Conservation (phyloP, 306 rosid species). For the Cicer bijugum region DNA sequence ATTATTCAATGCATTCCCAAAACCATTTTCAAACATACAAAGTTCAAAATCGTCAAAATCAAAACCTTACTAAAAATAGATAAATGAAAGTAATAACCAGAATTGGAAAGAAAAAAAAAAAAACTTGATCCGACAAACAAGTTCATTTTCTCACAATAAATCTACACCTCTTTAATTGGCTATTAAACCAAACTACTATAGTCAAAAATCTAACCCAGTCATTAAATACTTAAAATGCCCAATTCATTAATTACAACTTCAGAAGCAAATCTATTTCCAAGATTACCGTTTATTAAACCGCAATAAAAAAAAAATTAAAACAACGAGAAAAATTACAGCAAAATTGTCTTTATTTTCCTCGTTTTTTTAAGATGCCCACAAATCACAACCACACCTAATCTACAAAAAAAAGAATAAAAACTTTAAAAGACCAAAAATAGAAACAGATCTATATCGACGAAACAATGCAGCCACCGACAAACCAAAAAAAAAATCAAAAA, state of each 20-base stretch:
- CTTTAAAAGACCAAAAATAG: constrained; percentile 3
- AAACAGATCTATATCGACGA: constrained; percentile 58
- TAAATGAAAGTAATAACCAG: constrained; percentile 37
- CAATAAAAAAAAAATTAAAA: background rate
- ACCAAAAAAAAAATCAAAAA: constrained; percentile 16
- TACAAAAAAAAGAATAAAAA: background rate
- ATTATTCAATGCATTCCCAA: constrained; percentile 33
- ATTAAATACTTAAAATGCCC: constrained; percentile 2
- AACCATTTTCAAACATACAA: constrained; percentile 40
- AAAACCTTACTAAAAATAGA: constrained; percentile 45
- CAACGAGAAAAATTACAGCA: background rate
- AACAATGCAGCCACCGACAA: constrained; percentile 50
- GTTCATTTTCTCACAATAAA: constrained; percentile 10
- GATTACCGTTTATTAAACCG: background rate
- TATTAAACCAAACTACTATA: constrained; percentile 22
- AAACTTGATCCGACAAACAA: constrained; percentile 41
- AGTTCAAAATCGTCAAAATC: constrained; percentile 38
- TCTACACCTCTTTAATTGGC: constrained; percentile 25
- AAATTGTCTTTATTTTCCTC: background rate
- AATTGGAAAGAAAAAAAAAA: constrained; percentile 1
- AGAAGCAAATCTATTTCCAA: constrained; percentile 23
- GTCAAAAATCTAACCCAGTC: constrained; percentile 13
- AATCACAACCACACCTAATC: constrained; percentile 26
- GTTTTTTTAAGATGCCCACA: constrained; percentile 38
- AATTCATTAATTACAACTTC: constrained; percentile 21